Evolutionary conservation across 306 rosid species (phyloP).

Genomic region (Betula pendula): DNA sequence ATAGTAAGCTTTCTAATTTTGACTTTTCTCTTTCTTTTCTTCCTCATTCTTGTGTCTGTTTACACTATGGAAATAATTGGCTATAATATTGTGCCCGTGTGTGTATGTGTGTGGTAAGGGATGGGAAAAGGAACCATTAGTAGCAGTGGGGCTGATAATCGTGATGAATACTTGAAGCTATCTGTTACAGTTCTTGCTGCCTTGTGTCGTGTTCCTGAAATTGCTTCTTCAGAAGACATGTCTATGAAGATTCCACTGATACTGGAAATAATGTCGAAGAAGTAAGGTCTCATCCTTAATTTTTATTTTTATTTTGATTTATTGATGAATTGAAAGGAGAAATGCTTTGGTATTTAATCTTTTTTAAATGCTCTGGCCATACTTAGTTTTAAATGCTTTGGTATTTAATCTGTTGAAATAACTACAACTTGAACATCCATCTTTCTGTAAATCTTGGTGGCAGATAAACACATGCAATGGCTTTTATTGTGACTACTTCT

Average conservation of each 20-base stretch:
- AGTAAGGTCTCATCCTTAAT: slow-evolving; percentile 47
- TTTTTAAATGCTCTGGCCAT: no score
- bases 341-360: no score
- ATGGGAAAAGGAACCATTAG: slow-evolving; percentile 53
- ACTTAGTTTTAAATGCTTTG: no score
- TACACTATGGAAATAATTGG: no score
- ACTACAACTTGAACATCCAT: no score
- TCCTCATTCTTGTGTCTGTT: no score
- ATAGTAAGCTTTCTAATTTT: no score
- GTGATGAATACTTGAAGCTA: slow-evolving; percentile 73
- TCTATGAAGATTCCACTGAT: slow-evolving; percentile 59
- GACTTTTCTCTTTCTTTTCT: no score
- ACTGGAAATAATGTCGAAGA: slow-evolving; percentile 55
- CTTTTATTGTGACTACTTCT: slow-evolving; percentile 76
- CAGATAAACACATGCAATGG: slow-evolving; percentile 95
- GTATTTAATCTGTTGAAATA: no score
- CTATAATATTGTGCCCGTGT: background rate
- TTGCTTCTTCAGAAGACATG: slow-evolving; percentile 76
- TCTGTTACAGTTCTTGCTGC: slow-evolving; percentile 78
- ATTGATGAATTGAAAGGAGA: background rate
- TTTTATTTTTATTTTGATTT: no score
- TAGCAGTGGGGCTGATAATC: slow-evolving; percentile 43
- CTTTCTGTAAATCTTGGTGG: slow-evolving; percentile 17
- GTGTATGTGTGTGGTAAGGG: slow-evolving; percentile 41
- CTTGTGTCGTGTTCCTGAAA: slow-evolving; percentile 77